These are phyloP conservation scores for Rhizopus stolonifer DNA, from an alignment of 371 early-diverging fungal genomes.

Conservation along the genomic window DNA sequence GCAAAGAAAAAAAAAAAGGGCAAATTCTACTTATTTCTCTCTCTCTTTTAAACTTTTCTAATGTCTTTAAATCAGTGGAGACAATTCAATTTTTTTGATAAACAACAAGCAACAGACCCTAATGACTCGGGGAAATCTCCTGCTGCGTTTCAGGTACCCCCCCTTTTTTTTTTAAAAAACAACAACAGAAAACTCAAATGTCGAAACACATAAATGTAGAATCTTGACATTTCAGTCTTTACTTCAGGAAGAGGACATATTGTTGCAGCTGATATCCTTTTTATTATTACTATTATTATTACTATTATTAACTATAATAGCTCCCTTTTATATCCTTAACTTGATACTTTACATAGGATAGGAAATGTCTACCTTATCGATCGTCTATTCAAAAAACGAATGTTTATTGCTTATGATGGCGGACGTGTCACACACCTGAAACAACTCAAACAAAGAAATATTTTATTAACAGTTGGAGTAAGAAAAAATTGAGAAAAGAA, in stretches of 20 bases:
- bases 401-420: conserved; percentile 70
- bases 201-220: conserved; percentile 16
- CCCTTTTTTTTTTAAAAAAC: not conserved
- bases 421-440: conserved; percentile 81
- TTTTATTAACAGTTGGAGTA: conserved; percentile 75
- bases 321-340: conserved; percentile 27
- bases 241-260: conserved; percentile 60
- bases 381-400: conserved; percentile 65
- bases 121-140: conserved; percentile 60
- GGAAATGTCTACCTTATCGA: conserved; percentile 69
- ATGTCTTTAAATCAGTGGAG: conserved; percentile 63
- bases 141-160: conserved; percentile 60
- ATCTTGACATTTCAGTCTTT: conserved; percentile 51
- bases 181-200: conserved; percentile 9
- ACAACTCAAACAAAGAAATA: conserved; percentile 70
- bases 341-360: conserved; percentile 42
- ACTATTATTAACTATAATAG: too few species aligned
- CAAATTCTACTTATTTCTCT: not conserved
- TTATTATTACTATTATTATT: not conserved
- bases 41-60: not conserved
- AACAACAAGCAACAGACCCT: conserved; percentile 62
- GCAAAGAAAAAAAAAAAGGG: not conserved
- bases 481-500: too few species aligned
- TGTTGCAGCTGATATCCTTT: conserved; percentile 56
- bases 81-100: conserved; percentile 85